Percentiles rank a stretch among this genome's conserved stretches.
phyloP scores from a whole-genome alignment of 768 basidiomycete species.

The Boletellus ananas region DNA sequence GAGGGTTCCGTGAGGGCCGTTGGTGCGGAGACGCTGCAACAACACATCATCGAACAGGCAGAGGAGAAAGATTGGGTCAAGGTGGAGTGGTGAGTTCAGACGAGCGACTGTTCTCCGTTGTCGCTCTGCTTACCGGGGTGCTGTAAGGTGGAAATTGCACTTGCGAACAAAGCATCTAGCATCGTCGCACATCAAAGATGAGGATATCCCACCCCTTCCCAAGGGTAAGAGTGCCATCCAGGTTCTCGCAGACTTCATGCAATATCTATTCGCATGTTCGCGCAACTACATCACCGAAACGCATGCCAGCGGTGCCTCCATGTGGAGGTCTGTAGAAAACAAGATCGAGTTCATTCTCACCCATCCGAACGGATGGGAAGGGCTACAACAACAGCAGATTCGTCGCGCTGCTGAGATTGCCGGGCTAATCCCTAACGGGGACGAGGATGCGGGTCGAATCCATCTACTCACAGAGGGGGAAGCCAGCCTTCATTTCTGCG shows the following conservation, averaged over 20 bases:
- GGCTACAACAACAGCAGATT: slow-evolving; percentile 28
- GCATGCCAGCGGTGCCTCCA: slow-evolving; percentile 15
- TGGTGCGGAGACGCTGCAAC: slow-evolving; percentile 35
- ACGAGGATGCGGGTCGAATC: not conserved
- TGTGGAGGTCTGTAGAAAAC: slow-evolving; percentile 22
- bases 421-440: not conserved
- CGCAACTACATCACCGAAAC: slow-evolving; percentile 20
- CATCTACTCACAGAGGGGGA: slow-evolving; percentile 23
- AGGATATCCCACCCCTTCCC: slow-evolving; percentile 24
- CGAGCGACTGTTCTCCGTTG: no score
- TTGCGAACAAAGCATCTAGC: slow-evolving; percentile 28
- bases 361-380: slow-evolving; percentile 27
- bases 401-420: slow-evolving; percentile 7
- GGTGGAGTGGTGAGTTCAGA: slow-evolving; percentile 36
- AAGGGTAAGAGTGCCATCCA: slow-evolving; percentile 14
- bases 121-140: not conserved
- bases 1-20: slow-evolving; percentile 37
- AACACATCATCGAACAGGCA: slow-evolving; percentile 32
- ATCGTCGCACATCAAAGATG: slow-evolving; percentile 19
- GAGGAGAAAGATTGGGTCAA: slow-evolving; percentile 37
- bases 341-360: slow-evolving; percentile 24
- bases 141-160: slow-evolving; percentile 34
- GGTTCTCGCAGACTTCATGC: slow-evolving; percentile 27
- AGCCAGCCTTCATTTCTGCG: slow-evolving; percentile 34
- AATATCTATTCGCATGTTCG: slow-evolving; percentile 23